phyloP scores from a whole-genome alignment of 345 rosid species.

The Anacardium occidentale region DNA sequence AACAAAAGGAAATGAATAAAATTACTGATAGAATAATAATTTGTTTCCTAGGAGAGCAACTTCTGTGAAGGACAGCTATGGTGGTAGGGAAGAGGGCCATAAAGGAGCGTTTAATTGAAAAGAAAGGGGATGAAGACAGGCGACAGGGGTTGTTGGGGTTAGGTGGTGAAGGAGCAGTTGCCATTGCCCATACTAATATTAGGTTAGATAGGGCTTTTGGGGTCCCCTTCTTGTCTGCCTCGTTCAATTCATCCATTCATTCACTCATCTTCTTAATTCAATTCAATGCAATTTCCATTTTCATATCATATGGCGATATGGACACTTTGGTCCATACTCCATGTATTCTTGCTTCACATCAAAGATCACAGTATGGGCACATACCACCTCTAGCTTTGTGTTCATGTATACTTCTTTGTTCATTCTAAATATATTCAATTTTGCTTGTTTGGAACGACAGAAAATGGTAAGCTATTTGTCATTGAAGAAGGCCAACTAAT shows the following conservation, averaged over 20 bases:
- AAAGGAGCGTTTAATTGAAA: constrained; percentile 12
- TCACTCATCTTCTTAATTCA: too few relatives aligned
- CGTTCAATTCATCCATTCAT: not conserved
- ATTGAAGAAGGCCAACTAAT: too few relatives aligned
- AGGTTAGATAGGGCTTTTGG: not conserved
- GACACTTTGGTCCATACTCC: not conserved
- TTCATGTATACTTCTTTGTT: too few relatives aligned
- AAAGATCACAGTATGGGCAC: not conserved
- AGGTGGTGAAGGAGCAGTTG: constrained; percentile 7
- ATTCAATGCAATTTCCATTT: too few relatives aligned
- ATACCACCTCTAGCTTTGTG: not conserved
- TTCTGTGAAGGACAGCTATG: constrained; percentile 46
- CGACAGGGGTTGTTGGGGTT: constrained; percentile 13
- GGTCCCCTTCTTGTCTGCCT: not conserved
- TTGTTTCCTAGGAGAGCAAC: constrained; percentile 53
- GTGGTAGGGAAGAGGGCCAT: constrained; percentile 33
- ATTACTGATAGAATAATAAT: not conserved
- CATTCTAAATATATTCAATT: too few relatives aligned
- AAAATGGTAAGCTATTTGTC: too few relatives aligned
- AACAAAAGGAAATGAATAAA: not conserved
- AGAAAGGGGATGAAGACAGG: too few relatives aligned
- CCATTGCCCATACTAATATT: not conserved
- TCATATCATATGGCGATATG: not conserved
- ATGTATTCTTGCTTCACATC: not conserved
- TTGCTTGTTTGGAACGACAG: not conserved